Evolutionary conservation across 225 moss, liverwort and hornwort species (phyloP).

Genomic region (Antitrichia curtipendula): DNA sequence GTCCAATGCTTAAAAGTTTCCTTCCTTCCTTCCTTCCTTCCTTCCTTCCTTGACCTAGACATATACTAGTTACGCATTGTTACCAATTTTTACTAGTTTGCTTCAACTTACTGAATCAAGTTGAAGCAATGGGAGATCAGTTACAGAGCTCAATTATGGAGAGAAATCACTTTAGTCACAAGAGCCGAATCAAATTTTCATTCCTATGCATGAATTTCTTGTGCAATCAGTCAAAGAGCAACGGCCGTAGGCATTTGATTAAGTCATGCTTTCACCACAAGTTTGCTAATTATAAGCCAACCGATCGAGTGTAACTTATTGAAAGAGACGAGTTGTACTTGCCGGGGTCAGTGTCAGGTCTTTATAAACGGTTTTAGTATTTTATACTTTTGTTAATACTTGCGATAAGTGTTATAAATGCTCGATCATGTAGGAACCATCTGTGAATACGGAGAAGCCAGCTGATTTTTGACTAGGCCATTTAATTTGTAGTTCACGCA

Average conservation of each 20-base stretch:
- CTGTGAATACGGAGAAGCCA: neutral
- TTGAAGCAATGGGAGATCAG: neutral
- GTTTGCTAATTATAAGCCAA: neutral
- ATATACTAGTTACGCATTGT: neutral
- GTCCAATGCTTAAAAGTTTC: neutral
- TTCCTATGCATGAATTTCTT: neutral
- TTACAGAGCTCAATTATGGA: neutral
- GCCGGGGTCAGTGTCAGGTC: neutral
- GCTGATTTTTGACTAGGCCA: neutral
- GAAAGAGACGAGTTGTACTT: neutral
- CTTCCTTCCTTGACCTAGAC: constrained; percentile 10
- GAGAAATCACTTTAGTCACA: neutral
- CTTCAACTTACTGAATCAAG: neutral
- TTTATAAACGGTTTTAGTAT: neutral
- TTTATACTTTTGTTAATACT: neutral
- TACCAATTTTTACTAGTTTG: neutral
- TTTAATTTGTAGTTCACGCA: neutral
- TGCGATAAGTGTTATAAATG: neutral
- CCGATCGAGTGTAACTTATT: neutral
- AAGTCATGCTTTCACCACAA: neutral
- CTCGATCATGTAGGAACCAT: neutral
- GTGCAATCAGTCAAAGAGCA: neutral
- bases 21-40: neutral
- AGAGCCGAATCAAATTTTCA: neutral
- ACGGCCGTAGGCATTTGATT: too few relatives aligned